Conservation (phyloP, 2,329 filamentous ascomycete genomes). For the Cercospora berteroae region DNA sequence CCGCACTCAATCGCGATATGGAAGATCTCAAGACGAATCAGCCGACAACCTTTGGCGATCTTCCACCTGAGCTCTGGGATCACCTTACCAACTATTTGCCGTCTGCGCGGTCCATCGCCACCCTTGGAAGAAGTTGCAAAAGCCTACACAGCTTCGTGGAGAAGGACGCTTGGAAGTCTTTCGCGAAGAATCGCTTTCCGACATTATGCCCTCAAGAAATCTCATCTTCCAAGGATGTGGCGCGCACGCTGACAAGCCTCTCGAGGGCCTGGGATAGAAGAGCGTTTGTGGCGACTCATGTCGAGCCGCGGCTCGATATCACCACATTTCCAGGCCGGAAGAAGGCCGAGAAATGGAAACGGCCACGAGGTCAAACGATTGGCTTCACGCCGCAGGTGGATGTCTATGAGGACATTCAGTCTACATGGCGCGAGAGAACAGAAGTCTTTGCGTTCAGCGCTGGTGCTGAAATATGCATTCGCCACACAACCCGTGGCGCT, state of each 20-base stretch:
- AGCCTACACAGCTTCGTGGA: slow-evolving; percentile 47
- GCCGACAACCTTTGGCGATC: slow-evolving; percentile 32
- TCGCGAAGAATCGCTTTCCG: slow-evolving; percentile 51
- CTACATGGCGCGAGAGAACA: slow-evolving; percentile 49
- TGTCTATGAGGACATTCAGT: slow-evolving; percentile 31
- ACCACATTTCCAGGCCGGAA: slow-evolving; percentile 32
- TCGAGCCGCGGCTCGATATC: slow-evolving; percentile 45
- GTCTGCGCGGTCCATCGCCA: slow-evolving; percentile 45
- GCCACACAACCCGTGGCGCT: slow-evolving; percentile 41
- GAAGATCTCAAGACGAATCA: neutral
- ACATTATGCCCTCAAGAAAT: slow-evolving; percentile 38
- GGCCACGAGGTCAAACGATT: slow-evolving; percentile 52
- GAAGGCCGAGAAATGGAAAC: slow-evolving; percentile 40
- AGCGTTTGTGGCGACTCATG: slow-evolving; percentile 55
- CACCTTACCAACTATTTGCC: slow-evolving; percentile 44
- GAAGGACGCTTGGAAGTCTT: slow-evolving; percentile 49
- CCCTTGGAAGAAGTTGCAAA: slow-evolving; percentile 48
- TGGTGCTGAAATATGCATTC: slow-evolving; percentile 55
- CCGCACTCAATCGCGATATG: neutral
- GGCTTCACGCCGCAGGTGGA: slow-evolving; percentile 55
- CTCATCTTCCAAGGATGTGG: slow-evolving; percentile 50
- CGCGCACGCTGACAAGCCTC: slow-evolving; percentile 55
- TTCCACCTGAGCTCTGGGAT: slow-evolving; percentile 42
- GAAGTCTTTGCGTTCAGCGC: slow-evolving; percentile 62
- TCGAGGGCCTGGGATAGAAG: slow-evolving; percentile 58